Evolutionary conservation across 352 stramenopile genomes (phyloP).

Genomic region (Globisporangium nagaii): DNA sequence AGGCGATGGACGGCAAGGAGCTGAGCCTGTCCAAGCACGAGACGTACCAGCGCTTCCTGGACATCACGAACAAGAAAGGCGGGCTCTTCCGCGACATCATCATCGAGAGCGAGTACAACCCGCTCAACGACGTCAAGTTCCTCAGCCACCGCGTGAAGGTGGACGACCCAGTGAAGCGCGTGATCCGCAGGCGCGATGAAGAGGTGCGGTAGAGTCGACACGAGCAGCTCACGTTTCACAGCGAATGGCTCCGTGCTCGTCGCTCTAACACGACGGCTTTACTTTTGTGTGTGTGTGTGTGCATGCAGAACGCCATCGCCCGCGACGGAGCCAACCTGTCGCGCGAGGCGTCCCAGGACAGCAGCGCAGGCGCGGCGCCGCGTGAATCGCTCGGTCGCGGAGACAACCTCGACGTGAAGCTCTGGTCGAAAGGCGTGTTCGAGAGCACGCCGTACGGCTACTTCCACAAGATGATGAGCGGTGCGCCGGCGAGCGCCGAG

Average conservation of each 20-base stretch:
- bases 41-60: conserved; percentile 69
- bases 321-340: conserved; percentile 33
- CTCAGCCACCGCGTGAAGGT: conserved; percentile 36
- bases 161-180: conserved; percentile 65
- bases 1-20: conserved; percentile 37
- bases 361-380: neutral
- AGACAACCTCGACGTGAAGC: conserved; percentile 73
- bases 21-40: conserved; percentile 46
- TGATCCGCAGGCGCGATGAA: conserved; percentile 55
- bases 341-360: conserved; percentile 9
- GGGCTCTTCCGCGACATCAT: conserved; percentile 81
- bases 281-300: neutral
- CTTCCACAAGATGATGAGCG: conserved; percentile 82
- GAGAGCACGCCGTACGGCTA: conserved; percentile 81
- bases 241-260: neutral
- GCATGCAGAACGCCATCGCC: conserved; percentile 39
- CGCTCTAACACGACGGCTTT: neutral
- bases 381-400: conserved; percentile 23
- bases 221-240: neutral
- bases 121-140: conserved; percentile 58
- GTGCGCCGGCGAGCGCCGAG: conserved; percentile 29
- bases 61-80: conserved; percentile 80
- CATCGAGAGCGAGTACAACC: conserved; percentile 82
- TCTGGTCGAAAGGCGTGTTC: conserved; percentile 66
- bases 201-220: conserved; percentile 20